Base-by-base conservation (phyloP, 345 rosid genomes). In the Gossypium bickii region DNA sequence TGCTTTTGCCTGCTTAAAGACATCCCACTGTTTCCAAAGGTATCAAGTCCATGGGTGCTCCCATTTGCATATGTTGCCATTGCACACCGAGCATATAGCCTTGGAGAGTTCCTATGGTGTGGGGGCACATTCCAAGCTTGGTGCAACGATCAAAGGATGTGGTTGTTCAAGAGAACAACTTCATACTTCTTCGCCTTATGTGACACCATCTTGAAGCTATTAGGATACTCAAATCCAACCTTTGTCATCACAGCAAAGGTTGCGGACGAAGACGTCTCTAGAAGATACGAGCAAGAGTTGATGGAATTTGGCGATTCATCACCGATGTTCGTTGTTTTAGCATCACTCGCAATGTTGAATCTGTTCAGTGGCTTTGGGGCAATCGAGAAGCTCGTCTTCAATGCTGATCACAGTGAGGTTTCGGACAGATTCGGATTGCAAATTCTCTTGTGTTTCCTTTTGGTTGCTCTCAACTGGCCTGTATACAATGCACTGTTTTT, bases 261-360 rank as follows among this genome's bases (percentile, higher is more conserved):
- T 15, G 74, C 81, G 0, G 85, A 83, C 12, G 77, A 81, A 70
- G 86, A 64, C 0, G 49, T 64, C 9, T 41, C 16, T 0, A n/a
- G 44, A 41, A 64, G 68, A 64, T 64, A 64, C 2, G 49, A 64
- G 68, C 49, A 64, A 41, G 68, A 64, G 49, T 1, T 64, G 49
- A 64, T 41, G n/a, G 87, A 87, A 56, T 86, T 87, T 64, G 87
- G 87, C 22, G 59, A 52, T 16, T 9, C 82, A 52, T 86, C 89
- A n/a, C 80, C 85, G 12, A 84, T 86, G 89, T 72, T 87, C 12
- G 78, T 76, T 18, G 44, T 81, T 55, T 29, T 86, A 52, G 77
- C 89, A 11, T 81, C 85, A 1, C 24, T 87, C 45, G 86, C 85
- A 57, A 52, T 80, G 80, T 79, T 87, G 45, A 86, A 86, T 70